phyloP scores from a whole-genome alignment of 2,329 filamentous ascomycete species.

The Lasiodiplodia hormozganensis region DNA sequence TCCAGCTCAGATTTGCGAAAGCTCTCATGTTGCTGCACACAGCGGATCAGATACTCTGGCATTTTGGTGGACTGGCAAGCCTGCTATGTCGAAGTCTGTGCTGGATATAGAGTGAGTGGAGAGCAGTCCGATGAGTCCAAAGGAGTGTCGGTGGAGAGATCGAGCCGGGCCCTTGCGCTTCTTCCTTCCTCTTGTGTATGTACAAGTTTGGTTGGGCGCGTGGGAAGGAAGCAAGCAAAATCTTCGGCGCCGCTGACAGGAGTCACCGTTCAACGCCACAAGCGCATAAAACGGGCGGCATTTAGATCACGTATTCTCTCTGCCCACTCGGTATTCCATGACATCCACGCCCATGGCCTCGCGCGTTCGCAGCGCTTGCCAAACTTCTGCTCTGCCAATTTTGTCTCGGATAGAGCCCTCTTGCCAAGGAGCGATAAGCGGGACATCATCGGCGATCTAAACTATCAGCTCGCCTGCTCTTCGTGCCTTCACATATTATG shows the following conservation, averaged over 20 bases:
- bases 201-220: slow-evolving; percentile 19
- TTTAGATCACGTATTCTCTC: not conserved
- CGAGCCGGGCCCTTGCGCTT: no score
- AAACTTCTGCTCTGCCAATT: not conserved
- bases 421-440: not conserved
- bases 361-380: not conserved
- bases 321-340: not conserved
- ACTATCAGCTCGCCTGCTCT: not conserved
- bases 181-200: not conserved
- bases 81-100: not conserved
- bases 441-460: not conserved
- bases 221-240: slow-evolving; percentile 20
- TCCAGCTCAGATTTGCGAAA: slow-evolving; percentile 87
- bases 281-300: not conserved
- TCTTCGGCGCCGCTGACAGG: slow-evolving; percentile 14
- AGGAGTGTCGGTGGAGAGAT: not conserved
- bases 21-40: slow-evolving; percentile 88
- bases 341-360: not conserved
- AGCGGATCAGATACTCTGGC: slow-evolving; percentile 82
- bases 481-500: not conserved
- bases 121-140: not conserved
- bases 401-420: not conserved
- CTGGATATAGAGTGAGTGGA: not conserved
- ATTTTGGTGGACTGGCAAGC: not conserved
- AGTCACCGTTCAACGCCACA: not conserved